These are phyloP conservation scores for Boletus pseudopeckii DNA, from an alignment of 768 basidiomycete species.

Conservation along the genomic window DNA sequence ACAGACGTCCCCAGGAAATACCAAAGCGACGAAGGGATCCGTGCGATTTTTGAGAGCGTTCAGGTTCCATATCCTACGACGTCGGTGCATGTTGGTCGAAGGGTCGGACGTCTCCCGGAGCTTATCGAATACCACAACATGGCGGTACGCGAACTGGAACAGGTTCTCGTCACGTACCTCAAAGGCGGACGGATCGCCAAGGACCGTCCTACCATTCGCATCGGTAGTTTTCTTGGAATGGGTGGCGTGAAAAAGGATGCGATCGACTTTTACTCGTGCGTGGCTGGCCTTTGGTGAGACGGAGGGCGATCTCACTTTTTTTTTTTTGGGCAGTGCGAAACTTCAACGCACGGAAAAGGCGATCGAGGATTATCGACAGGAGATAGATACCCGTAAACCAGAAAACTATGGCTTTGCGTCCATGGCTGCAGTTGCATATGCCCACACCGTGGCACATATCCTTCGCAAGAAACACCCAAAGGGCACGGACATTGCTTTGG, in stretches of 20 bases:
- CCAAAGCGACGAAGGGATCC: constrained; percentile 84
- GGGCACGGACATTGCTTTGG: constrained; percentile 66
- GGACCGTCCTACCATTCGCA: constrained; percentile 75
- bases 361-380: constrained; percentile 67
- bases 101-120: constrained; percentile 84
- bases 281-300: constrained; percentile 11
- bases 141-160: constrained; percentile 91
- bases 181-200: constrained; percentile 76
- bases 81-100: constrained; percentile 83
- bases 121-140: constrained; percentile 90
- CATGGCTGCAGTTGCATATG: constrained; percentile 84
- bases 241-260: constrained; percentile 88
- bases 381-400: constrained; percentile 70
- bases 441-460: constrained; percentile 78
- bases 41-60: constrained; percentile 66
- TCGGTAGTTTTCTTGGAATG: constrained; percentile 77
- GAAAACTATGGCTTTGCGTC: constrained; percentile 93
- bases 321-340: constrained; percentile 32
- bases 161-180: constrained; percentile 84
- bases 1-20: constrained; percentile 73
- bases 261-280: constrained; percentile 90
- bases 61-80: constrained; percentile 89
- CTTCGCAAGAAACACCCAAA: constrained; percentile 67
- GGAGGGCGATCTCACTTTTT: constrained; percentile 5
- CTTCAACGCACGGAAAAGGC: constrained; percentile 64